Conservation (phyloP, 345 rosid genomes). For the Euphorbia tirucalli region DNA sequence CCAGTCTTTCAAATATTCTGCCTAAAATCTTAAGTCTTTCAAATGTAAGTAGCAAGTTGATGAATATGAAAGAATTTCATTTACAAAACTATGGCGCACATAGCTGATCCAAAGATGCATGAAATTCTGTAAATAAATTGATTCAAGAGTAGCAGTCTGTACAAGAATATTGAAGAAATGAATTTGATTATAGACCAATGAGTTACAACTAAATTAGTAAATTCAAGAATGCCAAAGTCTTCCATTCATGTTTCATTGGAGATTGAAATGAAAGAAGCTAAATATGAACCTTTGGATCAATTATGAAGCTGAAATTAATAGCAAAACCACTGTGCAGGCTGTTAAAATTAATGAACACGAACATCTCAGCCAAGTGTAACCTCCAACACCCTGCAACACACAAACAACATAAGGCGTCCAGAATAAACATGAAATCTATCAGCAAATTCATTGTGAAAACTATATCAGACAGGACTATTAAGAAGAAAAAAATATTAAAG, state of each 20-base stretch:
- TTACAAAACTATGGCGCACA: background rate
- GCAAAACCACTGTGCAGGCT: conserved; percentile 23
- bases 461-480: too few relatives aligned
- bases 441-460: too few relatives aligned
- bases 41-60: too few relatives aligned
- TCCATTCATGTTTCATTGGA: background rate
- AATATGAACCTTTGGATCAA: too few relatives aligned
- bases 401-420: background rate
- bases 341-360: conserved; percentile 17
- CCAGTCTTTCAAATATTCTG: too few relatives aligned
- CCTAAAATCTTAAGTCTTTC: too few relatives aligned
- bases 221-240: conserved; percentile 13
- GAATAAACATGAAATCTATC: too few relatives aligned
- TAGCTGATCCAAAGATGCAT: conserved; percentile 6
- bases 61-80: too few relatives aligned
- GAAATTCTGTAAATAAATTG: background rate
- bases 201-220: conserved; percentile 8
- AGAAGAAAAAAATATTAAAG: too few relatives aligned
- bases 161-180: conserved; percentile 4
- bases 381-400: conserved; percentile 29
- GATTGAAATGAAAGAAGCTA: too few relatives aligned
- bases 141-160: conserved; percentile 19
- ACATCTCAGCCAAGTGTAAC: conserved; percentile 25
- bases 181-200: conserved; percentile 5
- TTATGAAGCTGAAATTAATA: conserved; percentile 18